phyloP scores from a whole-genome alignment of 345 rosid genomes.

The Eucalyptus cloeziana region DNA sequence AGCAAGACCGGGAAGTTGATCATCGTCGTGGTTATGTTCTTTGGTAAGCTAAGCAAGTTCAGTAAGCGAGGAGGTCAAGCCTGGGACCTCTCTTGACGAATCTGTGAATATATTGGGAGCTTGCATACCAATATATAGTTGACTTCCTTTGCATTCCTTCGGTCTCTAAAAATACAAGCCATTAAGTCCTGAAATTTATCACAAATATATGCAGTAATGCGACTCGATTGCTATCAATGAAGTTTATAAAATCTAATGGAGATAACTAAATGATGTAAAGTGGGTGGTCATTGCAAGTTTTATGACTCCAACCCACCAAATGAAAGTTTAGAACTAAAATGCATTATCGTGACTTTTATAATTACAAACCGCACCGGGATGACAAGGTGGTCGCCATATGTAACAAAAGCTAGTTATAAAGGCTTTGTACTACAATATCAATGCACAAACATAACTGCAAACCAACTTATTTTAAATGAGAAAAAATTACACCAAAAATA shows the following conservation, averaged over 20 bases:
- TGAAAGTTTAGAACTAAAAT: not conserved
- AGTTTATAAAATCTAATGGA: not conserved
- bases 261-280: not conserved
- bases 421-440: not conserved
- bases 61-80: conserved; percentile 20
- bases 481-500: not conserved
- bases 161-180: not conserved
- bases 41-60: conserved; percentile 42
- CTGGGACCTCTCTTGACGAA: conserved; percentile 14
- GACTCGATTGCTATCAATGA: not conserved
- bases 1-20: conserved; percentile 27
- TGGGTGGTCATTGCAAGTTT: not conserved
- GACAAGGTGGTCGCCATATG: not conserved
- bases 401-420: not conserved
- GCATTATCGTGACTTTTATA: not conserved
- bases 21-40: conserved; percentile 38
- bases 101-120: not conserved
- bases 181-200: not conserved
- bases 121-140: not conserved
- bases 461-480: not conserved
- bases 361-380: not conserved
- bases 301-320: not conserved
- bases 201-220: no score
- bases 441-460: not conserved
- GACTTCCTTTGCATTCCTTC: not conserved